These are phyloP conservation scores for Boletus insuetus DNA, from an alignment of 768 basidiomycete species.

Conservation along the genomic window DNA sequence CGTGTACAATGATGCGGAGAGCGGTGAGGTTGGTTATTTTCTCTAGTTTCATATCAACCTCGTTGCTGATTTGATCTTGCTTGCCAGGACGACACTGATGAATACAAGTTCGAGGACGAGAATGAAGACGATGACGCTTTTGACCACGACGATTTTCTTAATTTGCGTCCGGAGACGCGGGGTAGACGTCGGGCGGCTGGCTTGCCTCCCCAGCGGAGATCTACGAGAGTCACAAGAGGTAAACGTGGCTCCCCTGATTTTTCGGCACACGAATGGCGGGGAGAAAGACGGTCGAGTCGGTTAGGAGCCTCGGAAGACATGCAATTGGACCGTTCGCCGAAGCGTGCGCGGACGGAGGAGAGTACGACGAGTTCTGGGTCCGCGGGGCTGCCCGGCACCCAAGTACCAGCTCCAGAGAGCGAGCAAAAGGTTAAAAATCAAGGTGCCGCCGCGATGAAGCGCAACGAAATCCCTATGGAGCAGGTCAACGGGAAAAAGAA, in stretches of 20 bases:
- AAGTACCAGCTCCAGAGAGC: conserved; percentile 23
- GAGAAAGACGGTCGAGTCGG: conserved; percentile 70
- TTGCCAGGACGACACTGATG: conserved; percentile 57
- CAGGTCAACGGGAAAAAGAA: conserved; percentile 77
- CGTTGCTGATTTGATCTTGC: conserved; percentile 18
- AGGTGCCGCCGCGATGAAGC: conserved; percentile 66
- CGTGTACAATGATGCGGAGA: conserved; percentile 68
- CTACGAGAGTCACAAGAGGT: conserved; percentile 48
- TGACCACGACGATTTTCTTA: conserved; percentile 39
- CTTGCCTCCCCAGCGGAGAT: conserved; percentile 45
- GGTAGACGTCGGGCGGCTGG: conserved; percentile 41
- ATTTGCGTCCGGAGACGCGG: conserved; percentile 41
- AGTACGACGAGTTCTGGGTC: conserved; percentile 57
- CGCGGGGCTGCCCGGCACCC: conserved; percentile 29
- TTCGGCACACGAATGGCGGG: conserved; percentile 61
- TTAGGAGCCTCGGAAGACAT: conserved; percentile 55
- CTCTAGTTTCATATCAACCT: conserved; percentile 18
- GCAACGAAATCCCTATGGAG: conserved; percentile 72
- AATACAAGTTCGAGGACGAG: conserved; percentile 65
- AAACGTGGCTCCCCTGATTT: conserved; percentile 52
- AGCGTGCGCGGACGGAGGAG: conserved; percentile 78
- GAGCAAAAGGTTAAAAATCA: conserved; percentile 49
- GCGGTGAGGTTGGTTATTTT: conserved; percentile 47
- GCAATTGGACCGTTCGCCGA: conserved; percentile 51
- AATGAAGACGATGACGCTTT: conserved; percentile 60